Evolutionary conservation across 768 basidiomycete species (phyloP).

Genomic region (Termitomyces sp.): DNA sequence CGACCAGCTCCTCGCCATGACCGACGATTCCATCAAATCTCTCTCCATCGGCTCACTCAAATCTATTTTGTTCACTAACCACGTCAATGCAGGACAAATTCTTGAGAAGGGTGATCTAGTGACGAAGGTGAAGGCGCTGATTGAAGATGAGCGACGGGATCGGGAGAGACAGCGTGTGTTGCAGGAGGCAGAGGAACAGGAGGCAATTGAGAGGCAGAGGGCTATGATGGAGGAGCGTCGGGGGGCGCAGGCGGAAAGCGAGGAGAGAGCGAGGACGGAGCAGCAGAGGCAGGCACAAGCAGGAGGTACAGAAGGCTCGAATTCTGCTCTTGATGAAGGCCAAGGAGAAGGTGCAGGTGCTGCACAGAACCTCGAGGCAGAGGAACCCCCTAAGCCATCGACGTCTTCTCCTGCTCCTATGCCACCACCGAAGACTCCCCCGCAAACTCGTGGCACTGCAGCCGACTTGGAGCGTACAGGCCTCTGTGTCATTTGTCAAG

Average conservation of each 20-base stretch:
- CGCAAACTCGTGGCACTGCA: slow-evolving; percentile 35
- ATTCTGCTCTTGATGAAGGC: not conserved
- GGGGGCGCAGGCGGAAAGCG: slow-evolving; percentile 28
- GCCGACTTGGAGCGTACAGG: slow-evolving; percentile 62
- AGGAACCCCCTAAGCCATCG: not conserved
- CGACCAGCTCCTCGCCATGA: slow-evolving; percentile 63
- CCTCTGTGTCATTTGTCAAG: slow-evolving; percentile 89
- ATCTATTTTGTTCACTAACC: slow-evolving; percentile 74
- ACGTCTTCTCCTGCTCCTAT: slow-evolving; percentile 20
- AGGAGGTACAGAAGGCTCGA: slow-evolving; percentile 1
- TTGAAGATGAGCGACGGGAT: slow-evolving; percentile 62
- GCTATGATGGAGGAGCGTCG: slow-evolving; percentile 15
- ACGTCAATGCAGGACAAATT: slow-evolving; percentile 70
- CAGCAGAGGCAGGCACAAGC: slow-evolving; percentile 13
- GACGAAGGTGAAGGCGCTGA: slow-evolving; percentile 55
- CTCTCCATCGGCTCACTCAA: slow-evolving; percentile 77
- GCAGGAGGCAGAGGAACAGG: slow-evolving; percentile 44
- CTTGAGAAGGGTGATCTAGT: slow-evolving; percentile 91
- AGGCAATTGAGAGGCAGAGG: slow-evolving; percentile 33
- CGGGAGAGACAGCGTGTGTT: slow-evolving; percentile 43
- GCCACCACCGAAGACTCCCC: slow-evolving; percentile 16
- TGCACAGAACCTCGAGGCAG: slow-evolving; percentile 1
- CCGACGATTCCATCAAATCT: slow-evolving; percentile 47
- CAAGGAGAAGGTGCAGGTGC: slow-evolving; percentile 9
- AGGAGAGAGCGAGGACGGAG: slow-evolving; percentile 16